A percentile compares a stretch with the other conserved stretches of the same genome.
phyloP scores from a whole-genome alignment of 805 yeast genomes.

The Helenozyma baotianmanensis region DNA sequence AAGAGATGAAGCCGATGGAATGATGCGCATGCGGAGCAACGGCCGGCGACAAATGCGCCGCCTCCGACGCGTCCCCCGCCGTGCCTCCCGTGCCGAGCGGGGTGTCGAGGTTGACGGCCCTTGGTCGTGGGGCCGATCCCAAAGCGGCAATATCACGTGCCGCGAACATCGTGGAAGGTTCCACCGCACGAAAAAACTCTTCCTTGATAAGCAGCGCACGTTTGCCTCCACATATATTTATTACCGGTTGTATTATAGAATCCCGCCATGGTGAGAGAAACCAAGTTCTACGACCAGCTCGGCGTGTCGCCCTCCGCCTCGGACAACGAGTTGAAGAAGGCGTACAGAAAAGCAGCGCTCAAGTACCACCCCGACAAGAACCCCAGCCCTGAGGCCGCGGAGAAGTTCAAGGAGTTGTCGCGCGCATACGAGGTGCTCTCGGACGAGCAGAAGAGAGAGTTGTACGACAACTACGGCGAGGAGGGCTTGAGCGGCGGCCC shows the following conservation, averaged over 20 bases:
- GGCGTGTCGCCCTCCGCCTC: slow-evolving; percentile 69
- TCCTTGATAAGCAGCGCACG: slow-evolving; percentile 1
- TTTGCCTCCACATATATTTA: slow-evolving; percentile 4
- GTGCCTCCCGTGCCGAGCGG: too few species aligned
- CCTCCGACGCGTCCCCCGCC: too few species aligned
- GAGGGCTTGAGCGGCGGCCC: slow-evolving; percentile 70
- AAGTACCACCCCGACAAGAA: slow-evolving; percentile 78
- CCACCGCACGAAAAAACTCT: slow-evolving; percentile 17
- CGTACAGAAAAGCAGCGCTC: slow-evolving; percentile 76
- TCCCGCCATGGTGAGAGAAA: slow-evolving; percentile 73
- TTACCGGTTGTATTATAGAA: slow-evolving; percentile 3
- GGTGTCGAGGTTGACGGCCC: too few species aligned
- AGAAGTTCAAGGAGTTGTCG: slow-evolving; percentile 87
- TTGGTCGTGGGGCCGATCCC: too few species aligned
- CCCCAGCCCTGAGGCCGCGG: slow-evolving; percentile 76
- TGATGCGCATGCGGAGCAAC: too few species aligned
- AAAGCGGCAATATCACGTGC: too few species aligned
- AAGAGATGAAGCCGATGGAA: too few species aligned
- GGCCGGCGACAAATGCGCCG: too few species aligned
- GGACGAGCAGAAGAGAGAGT: slow-evolving; percentile 82
- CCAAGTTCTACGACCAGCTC: slow-evolving; percentile 68
- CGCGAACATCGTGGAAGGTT: slow-evolving; percentile 18
- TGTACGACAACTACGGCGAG: slow-evolving; percentile 87
- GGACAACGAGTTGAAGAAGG: slow-evolving; percentile 72
- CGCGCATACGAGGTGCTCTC: slow-evolving; percentile 85